These are phyloP conservation scores for Canna indica DNA, from an alignment of 176 grass and related monocot genomes.

Conservation along the genomic window DNA sequence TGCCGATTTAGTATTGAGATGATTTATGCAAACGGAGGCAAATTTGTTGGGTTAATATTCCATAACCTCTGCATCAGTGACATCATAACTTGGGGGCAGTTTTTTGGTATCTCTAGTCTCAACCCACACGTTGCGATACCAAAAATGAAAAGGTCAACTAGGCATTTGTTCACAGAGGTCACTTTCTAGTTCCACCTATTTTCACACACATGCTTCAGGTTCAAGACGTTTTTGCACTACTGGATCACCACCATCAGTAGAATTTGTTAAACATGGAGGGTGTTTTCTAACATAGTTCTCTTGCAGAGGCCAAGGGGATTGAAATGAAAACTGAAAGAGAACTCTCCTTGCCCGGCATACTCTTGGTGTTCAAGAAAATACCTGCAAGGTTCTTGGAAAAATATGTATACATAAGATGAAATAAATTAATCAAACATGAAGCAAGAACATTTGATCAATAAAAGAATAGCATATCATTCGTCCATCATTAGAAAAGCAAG, in stretches of 20 bases:
- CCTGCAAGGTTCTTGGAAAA: slow-evolving; percentile 27
- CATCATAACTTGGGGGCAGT: no score
- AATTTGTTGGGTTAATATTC: no score
- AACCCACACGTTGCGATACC: no score
- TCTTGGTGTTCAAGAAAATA: slow-evolving; percentile 46
- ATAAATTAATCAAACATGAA: slow-evolving; percentile 9
- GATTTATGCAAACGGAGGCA: no score
- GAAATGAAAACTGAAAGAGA: slow-evolving; percentile 48
- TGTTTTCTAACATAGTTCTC: slow-evolving; percentile 28
- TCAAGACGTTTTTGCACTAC: slow-evolving; percentile 22
- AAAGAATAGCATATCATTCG: not conserved
- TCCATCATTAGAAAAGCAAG: not conserved
- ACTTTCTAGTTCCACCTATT: not conserved
- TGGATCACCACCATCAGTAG: slow-evolving; percentile 1
- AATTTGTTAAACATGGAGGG: slow-evolving; percentile 18
- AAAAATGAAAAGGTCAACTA: not conserved
- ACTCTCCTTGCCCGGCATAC: slow-evolving; percentile 31
- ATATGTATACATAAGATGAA: not conserved
- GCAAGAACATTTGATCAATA: not conserved
- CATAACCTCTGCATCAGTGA: no score
- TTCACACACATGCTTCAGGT: slow-evolving; percentile 29
- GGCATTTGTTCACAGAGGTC: not conserved
- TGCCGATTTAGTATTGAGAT: no score
- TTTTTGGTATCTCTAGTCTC: no score
- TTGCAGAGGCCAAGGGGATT: slow-evolving; percentile 36